phyloP scores from a whole-genome alignment of 768 basidiomycete genomes.

The Hebeloma cylindrosporum region DNA sequence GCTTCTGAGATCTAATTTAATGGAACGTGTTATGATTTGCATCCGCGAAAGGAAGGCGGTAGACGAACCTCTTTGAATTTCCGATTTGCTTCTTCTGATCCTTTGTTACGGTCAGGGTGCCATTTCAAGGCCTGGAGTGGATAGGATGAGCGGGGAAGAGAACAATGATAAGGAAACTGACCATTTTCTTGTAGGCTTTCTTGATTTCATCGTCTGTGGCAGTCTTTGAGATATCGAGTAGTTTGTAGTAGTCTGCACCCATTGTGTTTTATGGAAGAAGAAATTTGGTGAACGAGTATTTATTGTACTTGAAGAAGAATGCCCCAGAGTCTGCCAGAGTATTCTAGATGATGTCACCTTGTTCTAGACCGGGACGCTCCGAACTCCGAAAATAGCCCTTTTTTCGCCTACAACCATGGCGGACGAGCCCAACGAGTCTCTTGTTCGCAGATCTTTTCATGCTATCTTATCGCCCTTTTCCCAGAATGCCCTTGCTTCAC shows the following conservation, averaged over 20 bases:
- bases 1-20: constrained; percentile 82
- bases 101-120: constrained; percentile 91
- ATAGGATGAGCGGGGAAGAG: neutral
- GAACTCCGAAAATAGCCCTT: constrained; percentile 5
- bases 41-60: neutral
- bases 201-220: constrained; percentile 89
- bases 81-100: constrained; percentile 79
- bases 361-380: constrained; percentile 17
- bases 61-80: constrained; percentile 96
- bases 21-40: constrained; percentile 2
- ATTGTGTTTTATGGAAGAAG: constrained; percentile 35
- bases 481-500: constrained; percentile 51
- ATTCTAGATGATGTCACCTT: constrained; percentile 30
- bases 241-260: constrained; percentile 89
- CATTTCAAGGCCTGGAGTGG: constrained; percentile 78
- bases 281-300: constrained; percentile 13
- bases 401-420: too few species aligned
- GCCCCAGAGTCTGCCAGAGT: constrained; percentile 29
- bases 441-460: constrained; percentile 62
- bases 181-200: constrained; percentile 94
- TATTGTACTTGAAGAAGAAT: constrained; percentile 14
- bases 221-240: constrained; percentile 68
- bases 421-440: constrained; percentile 27
- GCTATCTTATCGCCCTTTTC: constrained; percentile 64
- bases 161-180: constrained; percentile 25